Evolutionary conservation across 768 basidiomycete species (phyloP), one percentile per base, ranked within the genome.

Genomic region (Suillus alpinus): DNA sequence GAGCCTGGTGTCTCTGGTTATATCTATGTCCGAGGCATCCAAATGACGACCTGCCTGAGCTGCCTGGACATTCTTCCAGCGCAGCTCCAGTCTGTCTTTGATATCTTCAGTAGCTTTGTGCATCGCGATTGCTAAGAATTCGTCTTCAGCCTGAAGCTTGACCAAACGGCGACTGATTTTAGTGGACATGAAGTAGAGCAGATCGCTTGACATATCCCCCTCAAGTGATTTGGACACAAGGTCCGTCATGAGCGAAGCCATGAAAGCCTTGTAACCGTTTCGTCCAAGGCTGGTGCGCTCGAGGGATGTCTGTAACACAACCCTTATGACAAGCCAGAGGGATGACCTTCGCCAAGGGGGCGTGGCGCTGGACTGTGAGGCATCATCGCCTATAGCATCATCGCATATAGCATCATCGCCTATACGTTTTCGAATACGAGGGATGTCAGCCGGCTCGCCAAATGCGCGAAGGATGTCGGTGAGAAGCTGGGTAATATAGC

Each of bases 401-500:
- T n/a, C n/a, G n/a, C n/a, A n/a, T n/a, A n/a, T n/a, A n/a, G n/a
- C n/a, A n/a, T n/a, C n/a, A n/a, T n/a, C n/a, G n/a, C n/a, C 66
- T 4, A 75, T 58, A 7, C 73, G 72, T 59, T 77, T 78, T 12
- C 56, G 67, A 37, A 77, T 71, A 9, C 70, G 66, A 47, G 49
- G 29, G 16, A 69, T 31, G 3, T 61, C 47, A 7, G 66, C 66
- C 4, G 68, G 66, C 4, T 32, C 32, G 41, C 70, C 70, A 20
- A 76, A 64, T 7, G 74, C 77, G 5, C 75, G 69, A 10, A 83
- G 67, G 61, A 85, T 80, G 23, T 76, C 78, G 2, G 74, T 74
- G 14, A 85, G 71, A 4, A 84, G 66, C 47, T 80, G 70, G 0
- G 80, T 79, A 60, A 85, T 81, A 43, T 80, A 80, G 0, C 74